Percentiles rank a stretch among this genome's conserved stretches.
phyloP scores from a whole-genome alignment of 2,329 filamentous ascomycete genomes.

The Cordyceps cateniannulata region DNA sequence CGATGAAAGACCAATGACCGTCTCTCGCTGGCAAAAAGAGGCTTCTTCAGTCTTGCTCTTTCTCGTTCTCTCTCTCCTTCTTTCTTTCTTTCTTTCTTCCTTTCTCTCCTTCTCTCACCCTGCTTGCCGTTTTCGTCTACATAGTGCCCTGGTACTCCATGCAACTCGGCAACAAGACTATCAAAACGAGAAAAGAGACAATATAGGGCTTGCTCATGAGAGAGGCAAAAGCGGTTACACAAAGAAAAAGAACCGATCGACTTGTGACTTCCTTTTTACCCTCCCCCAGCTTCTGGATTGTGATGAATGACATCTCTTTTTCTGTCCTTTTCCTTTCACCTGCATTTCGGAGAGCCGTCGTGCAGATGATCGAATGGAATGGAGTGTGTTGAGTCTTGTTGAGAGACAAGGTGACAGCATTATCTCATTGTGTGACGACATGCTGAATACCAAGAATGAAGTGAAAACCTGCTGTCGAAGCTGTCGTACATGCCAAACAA shows the following conservation, averaged over 20 bases:
- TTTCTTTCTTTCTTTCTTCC: not conserved
- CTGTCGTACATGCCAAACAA: not conserved
- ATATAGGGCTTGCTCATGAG: not conserved
- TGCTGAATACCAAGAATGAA: too few relatives aligned
- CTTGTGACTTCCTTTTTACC: not conserved
- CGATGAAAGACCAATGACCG: not conserved
- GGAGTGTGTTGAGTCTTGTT: not conserved
- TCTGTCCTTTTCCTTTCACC: not conserved
- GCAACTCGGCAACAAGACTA: not conserved
- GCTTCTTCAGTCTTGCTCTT: not conserved
- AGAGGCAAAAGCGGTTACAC: conserved; percentile 1
- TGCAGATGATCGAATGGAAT: not conserved
- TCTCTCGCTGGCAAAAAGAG: not conserved
- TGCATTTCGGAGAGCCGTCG: not conserved
- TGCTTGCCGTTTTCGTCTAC: not conserved
- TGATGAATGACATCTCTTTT: not conserved
- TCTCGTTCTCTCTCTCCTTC: not conserved
- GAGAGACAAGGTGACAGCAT: not conserved
- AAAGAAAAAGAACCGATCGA: not conserved
- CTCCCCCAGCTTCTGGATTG: not conserved
- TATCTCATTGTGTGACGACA: not conserved
- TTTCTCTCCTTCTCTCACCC: not conserved
- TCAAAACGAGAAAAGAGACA: conserved; percentile 4
- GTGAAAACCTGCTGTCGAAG: not conserved
- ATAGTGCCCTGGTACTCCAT: not conserved